Percentiles rank a stretch among this genome's conserved stretches.
phyloP scores from a whole-genome alignment of 352 stramenopile genomes.

The Phytophthora macrochlamydospora region DNA sequence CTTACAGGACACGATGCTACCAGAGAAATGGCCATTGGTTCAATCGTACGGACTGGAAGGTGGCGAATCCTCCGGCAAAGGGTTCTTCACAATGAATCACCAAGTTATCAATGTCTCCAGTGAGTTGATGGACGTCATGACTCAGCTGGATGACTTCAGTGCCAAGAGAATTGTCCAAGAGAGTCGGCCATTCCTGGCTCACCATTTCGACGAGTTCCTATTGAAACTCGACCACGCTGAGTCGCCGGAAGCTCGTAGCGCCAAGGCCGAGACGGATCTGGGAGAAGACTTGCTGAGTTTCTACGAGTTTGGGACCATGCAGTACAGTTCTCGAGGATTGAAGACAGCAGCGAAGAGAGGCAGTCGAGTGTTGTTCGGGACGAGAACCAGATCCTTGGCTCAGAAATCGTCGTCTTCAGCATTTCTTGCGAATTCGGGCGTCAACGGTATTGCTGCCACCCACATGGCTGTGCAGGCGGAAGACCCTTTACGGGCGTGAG shows the following conservation, averaged over 20 bases:
- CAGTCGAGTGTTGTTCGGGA: slow-evolving; percentile 66
- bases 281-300: slow-evolving; percentile 76
- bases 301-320: slow-evolving; percentile 83
- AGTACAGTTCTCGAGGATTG: slow-evolving; percentile 53
- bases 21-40: slow-evolving; percentile 78
- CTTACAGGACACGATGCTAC: slow-evolving; percentile 55
- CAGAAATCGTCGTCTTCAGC: slow-evolving; percentile 42
- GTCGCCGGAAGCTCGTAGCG: slow-evolving; percentile 38
- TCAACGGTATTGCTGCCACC: slow-evolving; percentile 36
- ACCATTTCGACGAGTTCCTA: slow-evolving; percentile 74
- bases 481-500: slow-evolving; percentile 71
- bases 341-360: slow-evolving; percentile 34
- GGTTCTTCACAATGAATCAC: slow-evolving; percentile 85
- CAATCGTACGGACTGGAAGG: slow-evolving; percentile 71
- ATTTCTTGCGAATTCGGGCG: slow-evolving; percentile 41
- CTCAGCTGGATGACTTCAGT: slow-evolving; percentile 58
- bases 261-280: slow-evolving; percentile 58
- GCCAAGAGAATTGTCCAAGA: slow-evolving; percentile 57
- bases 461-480: slow-evolving; percentile 76
- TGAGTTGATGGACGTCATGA: slow-evolving; percentile 42
- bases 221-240: slow-evolving; percentile 73
- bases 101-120: slow-evolving; percentile 59
- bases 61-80: slow-evolving; percentile 32
- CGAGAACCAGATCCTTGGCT: slow-evolving; percentile 36
- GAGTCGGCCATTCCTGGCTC: slow-evolving; percentile 52